phyloP scores from a whole-genome alignment of 805 yeast genomes.

The Crinitomyces ghanaensis region DNA sequence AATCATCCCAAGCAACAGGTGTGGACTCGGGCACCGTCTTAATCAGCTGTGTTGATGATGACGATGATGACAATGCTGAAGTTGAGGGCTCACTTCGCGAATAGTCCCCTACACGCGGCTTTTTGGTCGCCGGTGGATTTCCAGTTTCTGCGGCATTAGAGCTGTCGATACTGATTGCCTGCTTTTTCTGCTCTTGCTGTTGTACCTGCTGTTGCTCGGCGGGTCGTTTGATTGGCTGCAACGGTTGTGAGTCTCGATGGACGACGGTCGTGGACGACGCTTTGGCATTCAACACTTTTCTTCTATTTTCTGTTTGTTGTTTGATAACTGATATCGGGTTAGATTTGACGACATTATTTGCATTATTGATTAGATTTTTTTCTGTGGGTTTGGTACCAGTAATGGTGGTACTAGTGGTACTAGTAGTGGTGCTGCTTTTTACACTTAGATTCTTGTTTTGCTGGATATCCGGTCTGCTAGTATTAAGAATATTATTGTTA shows the following conservation, averaged over 20 bases:
- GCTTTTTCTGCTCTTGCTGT: neutral
- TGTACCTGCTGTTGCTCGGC: neutral
- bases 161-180: too few relatives aligned
- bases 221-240: neutral
- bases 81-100: slow-evolving; percentile 1
- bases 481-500: neutral
- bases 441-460: neutral
- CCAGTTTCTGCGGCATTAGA: slow-evolving; percentile 2
- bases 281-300: neutral
- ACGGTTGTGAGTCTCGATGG: neutral
- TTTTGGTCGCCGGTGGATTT: neutral
- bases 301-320: too few relatives aligned
- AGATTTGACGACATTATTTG: neutral
- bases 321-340: too few relatives aligned
- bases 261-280: neutral
- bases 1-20: slow-evolving; percentile 18
- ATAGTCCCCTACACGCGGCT: neutral
- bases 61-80: neutral
- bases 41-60: neutral
- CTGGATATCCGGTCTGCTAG: neutral
- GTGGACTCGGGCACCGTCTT: slow-evolving; percentile 1
- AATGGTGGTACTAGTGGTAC: neutral
- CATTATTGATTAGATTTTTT: too few relatives aligned
- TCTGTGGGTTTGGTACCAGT: neutral
- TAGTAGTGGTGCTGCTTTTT: neutral